phyloP scores from a whole-genome alignment of 768 basidiomycete species.

The Pulveroboletus sp. region DNA sequence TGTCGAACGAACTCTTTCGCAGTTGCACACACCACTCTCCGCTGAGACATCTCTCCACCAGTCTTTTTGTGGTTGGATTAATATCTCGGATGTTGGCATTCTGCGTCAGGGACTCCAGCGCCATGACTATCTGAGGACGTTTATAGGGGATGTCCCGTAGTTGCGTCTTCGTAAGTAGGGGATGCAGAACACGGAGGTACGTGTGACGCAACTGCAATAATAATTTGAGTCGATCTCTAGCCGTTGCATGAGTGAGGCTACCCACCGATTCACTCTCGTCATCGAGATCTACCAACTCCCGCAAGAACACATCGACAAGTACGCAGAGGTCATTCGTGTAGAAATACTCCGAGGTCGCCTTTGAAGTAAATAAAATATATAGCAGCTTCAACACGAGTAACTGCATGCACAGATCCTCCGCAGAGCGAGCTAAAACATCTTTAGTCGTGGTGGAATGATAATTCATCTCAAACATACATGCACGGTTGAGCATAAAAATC shows the following conservation, averaged over 20 bases:
- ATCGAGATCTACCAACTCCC: conserved; percentile 86
- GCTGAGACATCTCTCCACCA: conserved; percentile 86
- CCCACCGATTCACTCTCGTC: conserved; percentile 91
- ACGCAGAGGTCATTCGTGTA: conserved; percentile 98
- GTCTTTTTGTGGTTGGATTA: conserved; percentile 79
- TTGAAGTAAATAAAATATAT: conserved; percentile 91
- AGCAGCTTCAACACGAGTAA: conserved; percentile 90
- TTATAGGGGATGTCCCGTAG: conserved; percentile 84
- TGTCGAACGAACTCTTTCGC: conserved; percentile 36
- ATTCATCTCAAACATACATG: conserved; percentile 52
- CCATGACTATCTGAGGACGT: conserved; percentile 78
- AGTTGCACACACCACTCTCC: conserved; percentile 84
- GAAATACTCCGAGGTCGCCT: conserved; percentile 91
- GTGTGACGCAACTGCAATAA: conserved; percentile 79
- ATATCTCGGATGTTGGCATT: conserved; percentile 77
- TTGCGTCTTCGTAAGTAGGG: conserved; percentile 92
- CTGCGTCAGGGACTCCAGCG: conserved; percentile 72
- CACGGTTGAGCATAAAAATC: conserved; percentile 98
- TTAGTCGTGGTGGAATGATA: conserved; percentile 1
- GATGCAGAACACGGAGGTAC: conserved; percentile 93
- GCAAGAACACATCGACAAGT: conserved; percentile 94
- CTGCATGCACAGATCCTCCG: conserved; percentile 94
- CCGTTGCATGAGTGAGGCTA: conserved; percentile 10
- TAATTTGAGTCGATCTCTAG: conserved; percentile 1
- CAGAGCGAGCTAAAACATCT: conserved; percentile 59